Percentiles rank a stretch among this genome's conserved stretches.
Conservation (phyloP, 306 rosid genomes). For the Delonix regia region DNA sequence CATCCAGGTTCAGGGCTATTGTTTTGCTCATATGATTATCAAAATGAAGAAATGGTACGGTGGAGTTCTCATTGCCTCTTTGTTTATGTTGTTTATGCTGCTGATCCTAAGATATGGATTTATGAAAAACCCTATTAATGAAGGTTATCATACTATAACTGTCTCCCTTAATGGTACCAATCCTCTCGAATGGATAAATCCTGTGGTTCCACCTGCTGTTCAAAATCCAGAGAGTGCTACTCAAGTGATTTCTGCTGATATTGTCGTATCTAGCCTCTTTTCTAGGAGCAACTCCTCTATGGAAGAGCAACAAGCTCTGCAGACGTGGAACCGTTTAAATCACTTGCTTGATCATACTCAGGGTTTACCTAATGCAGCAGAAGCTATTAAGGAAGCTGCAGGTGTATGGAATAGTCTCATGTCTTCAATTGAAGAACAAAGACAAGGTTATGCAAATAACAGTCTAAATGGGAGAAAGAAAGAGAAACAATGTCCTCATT, state of each 20-base stretch:
- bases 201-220: constrained; percentile 62
- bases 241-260: constrained; percentile 68
- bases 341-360: constrained; percentile 67
- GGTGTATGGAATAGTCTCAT: constrained; percentile 80
- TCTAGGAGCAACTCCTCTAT: constrained; percentile 62
- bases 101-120: constrained; percentile 72
- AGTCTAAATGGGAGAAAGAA: constrained; percentile 56
- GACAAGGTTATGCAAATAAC: constrained; percentile 59
- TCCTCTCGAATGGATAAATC: constrained; percentile 84
- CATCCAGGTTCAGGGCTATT: constrained; percentile 38
- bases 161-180: constrained; percentile 54
- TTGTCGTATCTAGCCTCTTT: constrained; percentile 67
- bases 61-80: constrained; percentile 62
- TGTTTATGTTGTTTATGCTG: constrained; percentile 80
- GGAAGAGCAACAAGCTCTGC: constrained; percentile 68
- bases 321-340: constrained; percentile 82
- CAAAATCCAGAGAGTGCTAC: constrained; percentile 66
- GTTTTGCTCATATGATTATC: constrained; percentile 36
- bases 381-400: constrained; percentile 93
- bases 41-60: constrained; percentile 91
- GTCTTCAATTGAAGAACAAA: constrained; percentile 67
- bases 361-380: constrained; percentile 89
- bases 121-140: constrained; percentile 60
- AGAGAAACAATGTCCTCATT: constrained; percentile 95
- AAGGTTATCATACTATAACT: constrained; percentile 57